Conservation (phyloP, 805 yeast genomes). For the Metahyphopichia silvanorum region DNA sequence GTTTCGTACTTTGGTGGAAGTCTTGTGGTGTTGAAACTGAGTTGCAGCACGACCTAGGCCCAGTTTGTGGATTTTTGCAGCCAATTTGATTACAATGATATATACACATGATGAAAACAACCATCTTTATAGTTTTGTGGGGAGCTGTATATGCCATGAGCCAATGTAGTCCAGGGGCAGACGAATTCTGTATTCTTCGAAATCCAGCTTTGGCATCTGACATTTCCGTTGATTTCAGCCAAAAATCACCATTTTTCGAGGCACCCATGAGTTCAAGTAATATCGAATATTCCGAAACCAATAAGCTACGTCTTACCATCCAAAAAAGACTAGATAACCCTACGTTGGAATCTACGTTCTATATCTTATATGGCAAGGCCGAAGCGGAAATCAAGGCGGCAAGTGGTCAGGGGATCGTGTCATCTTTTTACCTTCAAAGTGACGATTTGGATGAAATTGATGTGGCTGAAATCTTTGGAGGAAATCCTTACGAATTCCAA, state of each 20-base stretch:
- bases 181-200: slow-evolving; percentile 19
- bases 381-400: slow-evolving; percentile 33
- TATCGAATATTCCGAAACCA: slow-evolving; percentile 6
- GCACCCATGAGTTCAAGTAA: slow-evolving; percentile 6
- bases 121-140: too few species aligned
- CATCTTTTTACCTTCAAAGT: slow-evolving; percentile 39
- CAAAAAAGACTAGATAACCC: slow-evolving; percentile 30
- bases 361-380: slow-evolving; percentile 33
- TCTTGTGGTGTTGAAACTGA: too few species aligned
- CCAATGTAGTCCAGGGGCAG: slow-evolving; percentile 27
- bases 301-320: slow-evolving; percentile 11
- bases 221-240: slow-evolving; percentile 14
- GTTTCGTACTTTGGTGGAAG: too few species aligned
- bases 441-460: slow-evolving; percentile 44
- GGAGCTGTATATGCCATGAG: too few species aligned
- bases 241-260: slow-evolving; percentile 5
- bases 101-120: too few species aligned
- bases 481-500: slow-evolving; percentile 26
- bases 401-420: slow-evolving; percentile 33
- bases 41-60: too few species aligned
- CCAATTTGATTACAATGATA: too few species aligned
- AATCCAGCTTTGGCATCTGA: slow-evolving; percentile 21
- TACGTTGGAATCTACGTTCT: slow-evolving; percentile 22
- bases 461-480: slow-evolving; percentile 37
- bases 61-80: too few species aligned